phyloP scores from a whole-genome alignment of 2,329 filamentous ascomycete genomes.

The Seiridium cupressi region DNA sequence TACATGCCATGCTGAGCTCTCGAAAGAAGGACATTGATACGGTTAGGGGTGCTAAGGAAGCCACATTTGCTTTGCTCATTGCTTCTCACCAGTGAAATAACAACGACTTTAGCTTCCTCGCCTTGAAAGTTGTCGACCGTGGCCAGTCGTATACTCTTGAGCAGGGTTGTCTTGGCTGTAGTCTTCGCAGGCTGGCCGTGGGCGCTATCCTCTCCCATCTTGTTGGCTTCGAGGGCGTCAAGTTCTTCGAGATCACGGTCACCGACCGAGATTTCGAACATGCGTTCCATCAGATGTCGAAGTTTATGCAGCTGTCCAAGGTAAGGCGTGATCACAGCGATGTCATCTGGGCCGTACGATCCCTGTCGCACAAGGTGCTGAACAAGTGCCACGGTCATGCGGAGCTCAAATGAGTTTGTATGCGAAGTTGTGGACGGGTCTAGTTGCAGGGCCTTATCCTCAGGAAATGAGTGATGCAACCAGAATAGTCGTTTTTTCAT shows the following conservation, averaged over 20 bases:
- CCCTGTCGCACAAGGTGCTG: slow-evolving; percentile 66
- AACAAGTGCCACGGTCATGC: slow-evolving; percentile 62
- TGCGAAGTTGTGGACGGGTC: slow-evolving; percentile 42
- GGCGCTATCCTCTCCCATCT: slow-evolving; percentile 18
- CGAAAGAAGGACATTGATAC: slow-evolving; percentile 68
- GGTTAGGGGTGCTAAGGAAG: slow-evolving; percentile 64
- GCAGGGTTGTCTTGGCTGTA: slow-evolving; percentile 37
- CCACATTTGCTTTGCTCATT: slow-evolving; percentile 58
- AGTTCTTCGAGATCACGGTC: slow-evolving; percentile 59
- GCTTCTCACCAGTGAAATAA: slow-evolving; percentile 70
- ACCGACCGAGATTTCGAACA: slow-evolving; percentile 61
- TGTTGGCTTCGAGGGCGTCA: slow-evolving; percentile 32
- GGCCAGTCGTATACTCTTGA: slow-evolving; percentile 52
- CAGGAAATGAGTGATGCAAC: slow-evolving; percentile 35
- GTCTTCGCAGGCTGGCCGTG: background rate
- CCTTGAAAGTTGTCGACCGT: slow-evolving; percentile 78
- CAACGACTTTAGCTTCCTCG: slow-evolving; percentile 69
- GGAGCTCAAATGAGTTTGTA: slow-evolving; percentile 59
- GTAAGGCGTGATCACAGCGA: slow-evolving; percentile 70
- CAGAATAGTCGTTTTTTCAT: slow-evolving; percentile 53
- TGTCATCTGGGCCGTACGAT: slow-evolving; percentile 55
- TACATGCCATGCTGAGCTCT: slow-evolving; percentile 70
- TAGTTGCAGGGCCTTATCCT: slow-evolving; percentile 23
- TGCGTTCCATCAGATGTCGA: slow-evolving; percentile 37
- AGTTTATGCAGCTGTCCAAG: slow-evolving; percentile 55